Percentiles rank a stretch among this genome's conserved stretches.
Evolutionary conservation across 345 rosid species (phyloP).

Genomic region (Jatropha curcas): DNA sequence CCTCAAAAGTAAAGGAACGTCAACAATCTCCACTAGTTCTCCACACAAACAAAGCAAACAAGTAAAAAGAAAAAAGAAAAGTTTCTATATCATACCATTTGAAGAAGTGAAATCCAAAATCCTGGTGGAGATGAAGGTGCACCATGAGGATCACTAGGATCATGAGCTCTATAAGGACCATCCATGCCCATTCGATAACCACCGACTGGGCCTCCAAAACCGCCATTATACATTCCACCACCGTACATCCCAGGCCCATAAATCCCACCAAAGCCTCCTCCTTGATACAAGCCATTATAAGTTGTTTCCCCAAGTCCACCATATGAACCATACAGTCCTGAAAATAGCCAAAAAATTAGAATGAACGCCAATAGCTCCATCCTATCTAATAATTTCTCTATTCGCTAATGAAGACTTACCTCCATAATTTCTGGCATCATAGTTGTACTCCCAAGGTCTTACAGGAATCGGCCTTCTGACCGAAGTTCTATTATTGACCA

Average conservation of each 20-base stretch:
- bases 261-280: slow-evolving; percentile 22
- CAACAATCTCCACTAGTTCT: neutral
- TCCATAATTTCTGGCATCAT: slow-evolving; percentile 10
- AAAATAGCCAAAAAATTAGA: no score
- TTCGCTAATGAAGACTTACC: neutral
- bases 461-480: slow-evolving; percentile 13
- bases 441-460: slow-evolving; percentile 19
- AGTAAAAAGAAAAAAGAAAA: neutral
- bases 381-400: no score
- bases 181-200: slow-evolving; percentile 23
- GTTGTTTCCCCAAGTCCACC: slow-evolving; percentile 15
- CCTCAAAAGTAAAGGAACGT: neutral
- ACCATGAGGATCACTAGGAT: slow-evolving; percentile 17
- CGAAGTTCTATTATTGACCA: slow-evolving; percentile 4
- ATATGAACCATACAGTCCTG: slow-evolving; percentile 17
- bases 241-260: slow-evolving; percentile 21
- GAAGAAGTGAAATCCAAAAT: slow-evolving; percentile 24
- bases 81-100: neutral
- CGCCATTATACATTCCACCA: slow-evolving; percentile 17
- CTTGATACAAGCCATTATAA: slow-evolving; percentile 14
- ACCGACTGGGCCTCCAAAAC: slow-evolving; percentile 21
- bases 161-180: slow-evolving; percentile 20
- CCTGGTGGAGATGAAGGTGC: slow-evolving; percentile 27
- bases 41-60: neutral
- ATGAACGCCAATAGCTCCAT: no score